Evolutionary conservation across 768 basidiomycete genomes (phyloP).

Genomic region (Russula lepida): DNA sequence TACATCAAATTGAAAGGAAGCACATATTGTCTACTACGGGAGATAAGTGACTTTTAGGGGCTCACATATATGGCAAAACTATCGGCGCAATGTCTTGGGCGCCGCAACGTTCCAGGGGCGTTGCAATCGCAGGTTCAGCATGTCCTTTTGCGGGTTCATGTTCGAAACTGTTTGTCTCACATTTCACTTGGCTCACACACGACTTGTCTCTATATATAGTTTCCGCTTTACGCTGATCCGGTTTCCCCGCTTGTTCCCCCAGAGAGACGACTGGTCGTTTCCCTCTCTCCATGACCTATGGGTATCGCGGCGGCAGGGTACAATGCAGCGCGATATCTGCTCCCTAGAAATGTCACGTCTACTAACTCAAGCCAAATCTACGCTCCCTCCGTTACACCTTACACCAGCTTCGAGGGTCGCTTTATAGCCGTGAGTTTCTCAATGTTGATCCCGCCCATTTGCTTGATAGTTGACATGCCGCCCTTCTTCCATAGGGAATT

Average conservation of each 20-base stretch:
- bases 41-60: too few species aligned
- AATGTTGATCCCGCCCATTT: neutral
- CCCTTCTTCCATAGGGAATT: conserved; percentile 19
- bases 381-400: neutral
- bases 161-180: neutral
- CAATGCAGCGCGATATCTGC: neutral
- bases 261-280: conserved; percentile 1
- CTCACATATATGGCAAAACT: too few species aligned
- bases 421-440: conserved; percentile 13
- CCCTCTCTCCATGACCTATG: neutral
- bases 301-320: neutral
- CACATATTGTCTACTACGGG: too few species aligned
- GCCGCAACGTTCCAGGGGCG: too few species aligned
- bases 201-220: neutral
- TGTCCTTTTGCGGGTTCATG: neutral
- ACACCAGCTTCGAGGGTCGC: neutral
- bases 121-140: too few species aligned
- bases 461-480: neutral
- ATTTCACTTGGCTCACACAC: too few species aligned
- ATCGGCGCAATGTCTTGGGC: too few species aligned
- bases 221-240: neutral
- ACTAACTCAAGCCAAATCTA: neutral
- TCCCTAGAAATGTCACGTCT: neutral
- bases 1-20: too few species aligned
- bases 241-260: too few species aligned